Conservation (phyloP, 768 basidiomycete species). For the Suillus spraguei region DNA sequence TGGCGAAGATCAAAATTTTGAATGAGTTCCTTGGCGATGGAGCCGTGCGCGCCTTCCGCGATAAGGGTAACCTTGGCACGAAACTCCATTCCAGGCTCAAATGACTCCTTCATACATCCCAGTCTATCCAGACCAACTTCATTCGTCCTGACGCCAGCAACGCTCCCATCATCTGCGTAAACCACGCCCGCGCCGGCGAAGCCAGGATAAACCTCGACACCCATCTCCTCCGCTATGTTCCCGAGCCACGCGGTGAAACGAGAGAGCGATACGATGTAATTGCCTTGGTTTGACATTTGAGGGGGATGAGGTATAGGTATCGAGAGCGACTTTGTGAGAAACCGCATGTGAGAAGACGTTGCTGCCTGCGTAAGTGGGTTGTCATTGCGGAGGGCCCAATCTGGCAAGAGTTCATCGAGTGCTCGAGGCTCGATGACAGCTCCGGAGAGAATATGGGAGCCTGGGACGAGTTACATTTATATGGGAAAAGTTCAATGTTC, state of each 20-base stretch:
- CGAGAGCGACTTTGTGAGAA: constrained; percentile 66
- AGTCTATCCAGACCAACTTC: constrained; percentile 89
- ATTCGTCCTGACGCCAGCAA: constrained; percentile 83
- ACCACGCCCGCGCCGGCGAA: constrained; percentile 91
- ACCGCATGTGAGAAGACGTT: constrained; percentile 81
- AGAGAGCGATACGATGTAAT: constrained; percentile 91
- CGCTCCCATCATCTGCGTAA: constrained; percentile 52
- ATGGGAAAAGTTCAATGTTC: neutral
- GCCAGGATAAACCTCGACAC: constrained; percentile 96
- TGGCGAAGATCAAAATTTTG: constrained; percentile 73
- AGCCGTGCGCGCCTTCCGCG: constrained; percentile 95
- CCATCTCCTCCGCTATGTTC: constrained; percentile 78
- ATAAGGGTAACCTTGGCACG: constrained; percentile 88
- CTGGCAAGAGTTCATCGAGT: constrained; percentile 86
- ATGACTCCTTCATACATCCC: constrained; percentile 77
- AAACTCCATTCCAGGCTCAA: constrained; percentile 97
- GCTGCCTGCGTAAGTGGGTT: constrained; percentile 86
- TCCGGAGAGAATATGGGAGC: constrained; percentile 93
- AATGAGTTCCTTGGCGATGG: constrained; percentile 79
- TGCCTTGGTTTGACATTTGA: constrained; percentile 94
- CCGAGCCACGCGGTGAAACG: constrained; percentile 90
- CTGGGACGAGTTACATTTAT: constrained; percentile 40
- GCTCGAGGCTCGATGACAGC: constrained; percentile 94
- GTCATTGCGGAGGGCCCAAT: constrained; percentile 66
- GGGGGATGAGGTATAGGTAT: constrained; percentile 94